These are phyloP conservation scores for Tricholoma sp. DNA, from an alignment of 768 basidiomycete genomes.

Conservation along the genomic window DNA sequence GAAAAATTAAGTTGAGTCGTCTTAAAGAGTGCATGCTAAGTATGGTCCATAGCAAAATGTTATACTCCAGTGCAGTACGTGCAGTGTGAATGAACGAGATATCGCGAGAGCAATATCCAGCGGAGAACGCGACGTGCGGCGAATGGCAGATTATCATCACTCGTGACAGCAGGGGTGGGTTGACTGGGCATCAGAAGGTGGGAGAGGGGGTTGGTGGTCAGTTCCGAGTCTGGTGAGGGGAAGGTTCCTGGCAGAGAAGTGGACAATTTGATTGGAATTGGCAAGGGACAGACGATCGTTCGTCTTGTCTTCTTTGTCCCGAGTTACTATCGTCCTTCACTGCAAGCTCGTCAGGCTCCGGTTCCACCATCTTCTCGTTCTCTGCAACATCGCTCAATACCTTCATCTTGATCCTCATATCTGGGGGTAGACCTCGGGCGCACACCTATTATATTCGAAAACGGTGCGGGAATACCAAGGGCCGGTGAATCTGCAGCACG, in stretches of 20 bases:
- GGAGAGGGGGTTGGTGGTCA: background rate
- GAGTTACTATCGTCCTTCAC: background rate
- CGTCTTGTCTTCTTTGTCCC: conserved; percentile 2
- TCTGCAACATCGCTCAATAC: background rate
- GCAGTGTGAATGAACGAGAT: too few relatives aligned
- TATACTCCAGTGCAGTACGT: too few relatives aligned
- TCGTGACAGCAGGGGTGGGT: too few relatives aligned
- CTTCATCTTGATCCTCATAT: conserved; percentile 3
- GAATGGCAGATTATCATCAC: too few relatives aligned
- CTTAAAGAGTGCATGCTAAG: too few relatives aligned
- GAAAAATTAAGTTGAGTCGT: too few relatives aligned
- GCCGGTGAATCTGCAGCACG: conserved; percentile 39
- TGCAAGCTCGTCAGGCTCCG: background rate
- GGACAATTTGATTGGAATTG: background rate
- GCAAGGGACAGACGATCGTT: background rate
- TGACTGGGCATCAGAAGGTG: too few relatives aligned
- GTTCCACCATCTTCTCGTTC: background rate
- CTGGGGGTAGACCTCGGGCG: background rate
- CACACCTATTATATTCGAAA: background rate
- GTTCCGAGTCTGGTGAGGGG: conserved; percentile 9
- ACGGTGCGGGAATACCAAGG: conserved; percentile 26
- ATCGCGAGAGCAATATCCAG: too few relatives aligned
- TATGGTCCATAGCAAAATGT: too few relatives aligned
- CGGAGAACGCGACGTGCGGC: too few relatives aligned
- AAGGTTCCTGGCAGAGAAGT: conserved; percentile 15